Evolutionary conservation across 441 rosid genomes (phyloP).

Genomic region (Populus trichocarpa): DNA sequence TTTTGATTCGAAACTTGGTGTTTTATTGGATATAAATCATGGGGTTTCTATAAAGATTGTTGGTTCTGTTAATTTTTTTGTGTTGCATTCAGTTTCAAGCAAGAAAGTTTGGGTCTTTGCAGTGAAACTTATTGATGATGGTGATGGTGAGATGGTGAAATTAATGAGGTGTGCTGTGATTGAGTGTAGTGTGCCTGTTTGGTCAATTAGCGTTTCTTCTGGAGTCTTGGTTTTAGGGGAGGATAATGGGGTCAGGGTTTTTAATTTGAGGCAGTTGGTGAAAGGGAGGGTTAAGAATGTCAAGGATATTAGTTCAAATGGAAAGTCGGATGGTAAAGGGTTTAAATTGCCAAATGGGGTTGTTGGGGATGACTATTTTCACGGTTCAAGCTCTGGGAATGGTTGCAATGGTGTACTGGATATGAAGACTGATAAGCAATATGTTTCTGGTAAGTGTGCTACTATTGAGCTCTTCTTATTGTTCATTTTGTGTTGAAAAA

Average conservation of each 20-base stretch:
- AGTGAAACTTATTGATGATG: constrained; percentile 39
- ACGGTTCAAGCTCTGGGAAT: constrained; percentile 22
- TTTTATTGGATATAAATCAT: constrained; percentile 46
- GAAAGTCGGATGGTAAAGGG: constrained; percentile 23
- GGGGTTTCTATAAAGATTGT: constrained; percentile 50
- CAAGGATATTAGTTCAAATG: constrained; percentile 25
- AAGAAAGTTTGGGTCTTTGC: constrained; percentile 56
- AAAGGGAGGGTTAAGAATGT: constrained; percentile 45
- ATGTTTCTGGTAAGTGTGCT: constrained; percentile 40
- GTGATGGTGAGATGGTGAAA: constrained; percentile 36
- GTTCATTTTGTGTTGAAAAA: background rate
- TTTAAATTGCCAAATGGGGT: constrained; percentile 40
- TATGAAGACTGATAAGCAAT: constrained; percentile 40
- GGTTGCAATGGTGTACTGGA: constrained; percentile 36
- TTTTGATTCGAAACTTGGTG: constrained; percentile 51
- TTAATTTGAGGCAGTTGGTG: constrained; percentile 49
- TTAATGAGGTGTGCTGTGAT: constrained; percentile 67
- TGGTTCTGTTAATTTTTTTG: constrained; percentile 31
- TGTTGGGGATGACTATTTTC: constrained; percentile 19
- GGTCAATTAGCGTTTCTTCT: constrained; percentile 48
- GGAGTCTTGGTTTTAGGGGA: constrained; percentile 65
- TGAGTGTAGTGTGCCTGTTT: constrained; percentile 58
- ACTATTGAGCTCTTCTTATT: background rate
- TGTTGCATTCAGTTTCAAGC: constrained; percentile 37
- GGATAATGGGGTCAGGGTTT: constrained; percentile 59